Conservation (phyloP, 2,329 filamentous ascomycete genomes). For the Reticulascus tulasneorum region DNA sequence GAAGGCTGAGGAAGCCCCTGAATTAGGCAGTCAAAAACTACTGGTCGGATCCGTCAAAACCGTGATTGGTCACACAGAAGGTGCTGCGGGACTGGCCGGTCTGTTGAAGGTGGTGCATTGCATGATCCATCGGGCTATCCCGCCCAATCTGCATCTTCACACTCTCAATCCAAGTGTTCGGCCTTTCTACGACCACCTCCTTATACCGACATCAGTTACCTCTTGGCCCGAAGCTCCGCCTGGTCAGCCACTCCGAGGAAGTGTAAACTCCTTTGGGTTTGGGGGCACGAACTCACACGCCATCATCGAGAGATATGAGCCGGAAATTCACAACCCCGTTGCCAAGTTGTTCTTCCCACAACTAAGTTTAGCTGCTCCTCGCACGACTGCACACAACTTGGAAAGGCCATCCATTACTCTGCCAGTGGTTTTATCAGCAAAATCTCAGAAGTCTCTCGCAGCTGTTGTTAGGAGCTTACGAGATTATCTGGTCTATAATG, state of each 20-base stretch:
- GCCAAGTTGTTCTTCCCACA: conserved; percentile 6
- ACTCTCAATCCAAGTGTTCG: conserved; percentile 16
- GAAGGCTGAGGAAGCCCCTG: conserved; percentile 17
- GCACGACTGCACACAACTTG: not conserved
- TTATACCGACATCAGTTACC: conserved; percentile 19
- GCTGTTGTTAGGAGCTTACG: conserved; percentile 4
- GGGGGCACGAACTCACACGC: conserved; percentile 18
- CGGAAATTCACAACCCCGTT: conserved; percentile 8
- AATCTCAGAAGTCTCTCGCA: conserved; percentile 11
- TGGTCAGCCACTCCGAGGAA: conserved; percentile 16
- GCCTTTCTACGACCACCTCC: conserved; percentile 17
- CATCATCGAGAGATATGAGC: conserved; percentile 15
- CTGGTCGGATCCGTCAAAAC: conserved; percentile 22
- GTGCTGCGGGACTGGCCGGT: conserved; percentile 16
- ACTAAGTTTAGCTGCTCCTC: not conserved
- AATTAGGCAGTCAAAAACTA: conserved; percentile 14
- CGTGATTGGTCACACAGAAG: conserved; percentile 16
- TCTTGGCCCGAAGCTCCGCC: conserved; percentile 20
- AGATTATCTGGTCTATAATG: conserved; percentile 4
- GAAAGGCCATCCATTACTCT: conserved; percentile 1
- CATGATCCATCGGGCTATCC: conserved; percentile 14
- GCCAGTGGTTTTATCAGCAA: conserved; percentile 9
- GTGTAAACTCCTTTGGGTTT: conserved; percentile 19
- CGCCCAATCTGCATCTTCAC: conserved; percentile 15
- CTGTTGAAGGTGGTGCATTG: conserved; percentile 14